A percentile compares a stretch with the other conserved stretches of the same genome.
Evolutionary conservation across 805 yeast genomes (phyloP).

Genomic region (Komagataella phaffii): DNA sequence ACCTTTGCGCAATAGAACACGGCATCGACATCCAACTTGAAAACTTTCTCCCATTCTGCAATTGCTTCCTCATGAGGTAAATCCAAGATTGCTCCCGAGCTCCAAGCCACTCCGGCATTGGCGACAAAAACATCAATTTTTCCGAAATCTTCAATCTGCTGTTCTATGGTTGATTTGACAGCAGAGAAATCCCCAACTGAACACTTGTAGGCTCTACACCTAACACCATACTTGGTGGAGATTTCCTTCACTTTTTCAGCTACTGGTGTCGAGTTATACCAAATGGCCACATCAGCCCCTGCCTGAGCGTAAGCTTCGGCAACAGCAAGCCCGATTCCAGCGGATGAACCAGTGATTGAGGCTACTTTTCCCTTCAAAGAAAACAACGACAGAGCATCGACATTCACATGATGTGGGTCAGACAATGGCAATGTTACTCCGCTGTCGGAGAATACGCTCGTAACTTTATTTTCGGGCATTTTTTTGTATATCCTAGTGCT

Average conservation of each 20-base stretch:
- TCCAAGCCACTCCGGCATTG: slow-evolving; percentile 85
- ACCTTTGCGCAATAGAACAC: slow-evolving; percentile 69
- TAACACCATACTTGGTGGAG: slow-evolving; percentile 43
- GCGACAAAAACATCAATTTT: slow-evolving; percentile 76
- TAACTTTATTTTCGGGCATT: background rate
- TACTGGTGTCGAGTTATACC: slow-evolving; percentile 53
- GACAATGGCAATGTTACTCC: background rate
- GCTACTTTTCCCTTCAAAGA: slow-evolving; percentile 79
- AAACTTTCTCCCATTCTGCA: slow-evolving; percentile 56
- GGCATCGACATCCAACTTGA: slow-evolving; percentile 68
- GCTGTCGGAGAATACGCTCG: background rate
- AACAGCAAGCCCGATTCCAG: slow-evolving; percentile 72
- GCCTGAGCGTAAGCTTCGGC: slow-evolving; percentile 80
- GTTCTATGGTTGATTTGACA: slow-evolving; percentile 34
- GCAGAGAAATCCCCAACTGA: slow-evolving; percentile 33
- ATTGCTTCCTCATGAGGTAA: slow-evolving; percentile 29
- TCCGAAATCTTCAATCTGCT: slow-evolving; percentile 58
- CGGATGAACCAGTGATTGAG: slow-evolving; percentile 71
- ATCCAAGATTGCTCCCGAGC: slow-evolving; percentile 37
- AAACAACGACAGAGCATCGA: slow-evolving; percentile 27
- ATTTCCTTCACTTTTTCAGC: slow-evolving; percentile 46
- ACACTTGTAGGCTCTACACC: slow-evolving; percentile 52
- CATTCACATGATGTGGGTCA: background rate
- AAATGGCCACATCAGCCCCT: slow-evolving; percentile 71
- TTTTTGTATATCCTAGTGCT: background rate